phyloP scores from a whole-genome alignment of 163 green algal genomes.

The Scenedesmus sp. region DNA sequence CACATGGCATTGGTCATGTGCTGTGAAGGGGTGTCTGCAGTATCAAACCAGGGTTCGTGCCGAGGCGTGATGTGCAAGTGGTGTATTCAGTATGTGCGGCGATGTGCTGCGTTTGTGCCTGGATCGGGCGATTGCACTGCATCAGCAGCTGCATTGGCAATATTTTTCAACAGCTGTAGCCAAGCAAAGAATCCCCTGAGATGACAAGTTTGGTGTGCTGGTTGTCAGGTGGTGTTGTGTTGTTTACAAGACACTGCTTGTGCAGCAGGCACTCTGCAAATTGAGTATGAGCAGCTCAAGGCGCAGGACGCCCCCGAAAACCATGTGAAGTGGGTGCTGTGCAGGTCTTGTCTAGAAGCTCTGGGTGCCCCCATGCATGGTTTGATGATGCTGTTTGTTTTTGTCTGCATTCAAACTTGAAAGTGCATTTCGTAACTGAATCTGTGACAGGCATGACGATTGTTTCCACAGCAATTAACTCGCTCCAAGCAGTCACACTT shows the following conservation, averaged over 20 bases:
- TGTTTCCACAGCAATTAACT: too few species aligned
- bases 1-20: too few species aligned
- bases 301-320: not conserved
- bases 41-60: not conserved
- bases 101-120: not conserved
- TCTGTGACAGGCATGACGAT: too few species aligned
- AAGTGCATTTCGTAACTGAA: too few species aligned
- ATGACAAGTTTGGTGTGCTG: not conserved
- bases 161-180: not conserved
- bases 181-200: not conserved
- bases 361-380: not conserved
- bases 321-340: not conserved
- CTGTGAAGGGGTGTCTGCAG: not conserved
- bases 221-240: not conserved
- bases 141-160: not conserved
- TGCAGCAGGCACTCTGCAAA: not conserved
- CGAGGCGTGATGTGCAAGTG: not conserved
- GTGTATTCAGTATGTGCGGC: not conserved
- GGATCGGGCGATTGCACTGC: not conserved
- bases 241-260: not conserved
- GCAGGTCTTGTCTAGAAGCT: not conserved
- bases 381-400: not conserved
- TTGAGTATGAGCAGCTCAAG: not conserved
- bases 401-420: too few species aligned
- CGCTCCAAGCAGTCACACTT: too few species aligned